Evolutionary conservation across 352 stramenopile species (phyloP).

Genomic region (Plasmopara muralis): DNA sequence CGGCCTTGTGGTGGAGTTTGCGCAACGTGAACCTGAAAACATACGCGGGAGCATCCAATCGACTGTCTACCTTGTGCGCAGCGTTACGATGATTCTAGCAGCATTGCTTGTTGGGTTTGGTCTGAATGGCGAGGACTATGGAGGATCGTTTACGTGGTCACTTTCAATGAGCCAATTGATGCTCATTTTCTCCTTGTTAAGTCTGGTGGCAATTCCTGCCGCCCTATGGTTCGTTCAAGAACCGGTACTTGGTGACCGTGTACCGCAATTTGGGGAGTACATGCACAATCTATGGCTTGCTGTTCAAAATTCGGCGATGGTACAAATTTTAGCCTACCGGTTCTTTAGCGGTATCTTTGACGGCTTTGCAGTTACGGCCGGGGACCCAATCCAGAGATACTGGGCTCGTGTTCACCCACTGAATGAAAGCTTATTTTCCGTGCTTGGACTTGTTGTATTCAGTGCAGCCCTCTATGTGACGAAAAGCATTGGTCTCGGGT

Average conservation of each 20-base stretch:
- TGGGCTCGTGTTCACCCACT: constrained; percentile 28
- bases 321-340: constrained; percentile 46
- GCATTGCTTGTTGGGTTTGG: constrained; percentile 33
- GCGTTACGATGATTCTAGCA: constrained; percentile 27
- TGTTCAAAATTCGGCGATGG: constrained; percentile 38
- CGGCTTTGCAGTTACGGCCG: constrained; percentile 28
- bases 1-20: constrained; percentile 42
- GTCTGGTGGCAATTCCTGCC: constrained; percentile 30
- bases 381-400: constrained; percentile 27
- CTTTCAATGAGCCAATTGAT: constrained; percentile 34
- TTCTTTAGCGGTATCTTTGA: constrained; percentile 44
- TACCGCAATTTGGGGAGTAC: constrained; percentile 21
- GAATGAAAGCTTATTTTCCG: constrained; percentile 29
- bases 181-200: constrained; percentile 29
- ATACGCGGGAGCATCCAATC: constrained; percentile 39
- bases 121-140: constrained; percentile 33
- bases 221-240: constrained; percentile 33
- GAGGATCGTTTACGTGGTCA: constrained; percentile 26
- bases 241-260: constrained; percentile 12
- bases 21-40: constrained; percentile 36
- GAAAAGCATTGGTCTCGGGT: constrained; percentile 29
- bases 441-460: constrained; percentile 33
- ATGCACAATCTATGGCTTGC: constrained; percentile 29
- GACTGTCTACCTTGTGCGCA: constrained; percentile 30
- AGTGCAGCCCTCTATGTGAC: constrained; percentile 25